Evolutionary conservation across 2,329 filamentous ascomycete species (phyloP).

Genomic region (Fusarium sacchari): DNA sequence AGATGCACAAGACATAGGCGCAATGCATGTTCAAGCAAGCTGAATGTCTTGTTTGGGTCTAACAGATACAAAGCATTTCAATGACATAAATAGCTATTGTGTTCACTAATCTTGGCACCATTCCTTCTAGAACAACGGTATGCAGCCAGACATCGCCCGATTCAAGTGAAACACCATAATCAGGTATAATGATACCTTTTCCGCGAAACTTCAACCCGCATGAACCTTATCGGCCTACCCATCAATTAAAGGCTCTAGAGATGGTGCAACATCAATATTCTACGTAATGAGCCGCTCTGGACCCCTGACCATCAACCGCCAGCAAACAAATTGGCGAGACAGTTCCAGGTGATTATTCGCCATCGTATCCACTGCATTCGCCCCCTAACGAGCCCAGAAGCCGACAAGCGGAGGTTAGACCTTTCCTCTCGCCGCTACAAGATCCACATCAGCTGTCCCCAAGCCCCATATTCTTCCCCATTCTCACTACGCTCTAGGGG

Average conservation of each 20-base stretch:
- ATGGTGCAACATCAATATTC: background rate
- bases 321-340: background rate
- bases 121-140: background rate
- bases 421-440: background rate
- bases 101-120: background rate
- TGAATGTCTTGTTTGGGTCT: too few species aligned
- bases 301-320: background rate
- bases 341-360: background rate
- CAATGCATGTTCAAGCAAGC: background rate
- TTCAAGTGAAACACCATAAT: background rate
- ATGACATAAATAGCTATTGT: fast-evolving
- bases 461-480: slow-evolving; percentile 24
- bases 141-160: background rate
- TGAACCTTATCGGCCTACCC: background rate
- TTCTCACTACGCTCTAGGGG: slow-evolving; percentile 7
- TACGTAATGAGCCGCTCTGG: background rate
- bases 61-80: fast-evolving
- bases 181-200: background rate
- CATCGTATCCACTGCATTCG: background rate
- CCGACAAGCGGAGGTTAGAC: slow-evolving; percentile 1
- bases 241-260: background rate
- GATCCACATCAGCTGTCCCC: background rate
- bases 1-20: background rate
- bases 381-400: background rate
- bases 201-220: background rate